Percentiles rank a stretch among this genome's conserved stretches.
phyloP scores from a whole-genome alignment of 192 early-diverging fungal genomes.

The Coemansia sp. region DNA sequence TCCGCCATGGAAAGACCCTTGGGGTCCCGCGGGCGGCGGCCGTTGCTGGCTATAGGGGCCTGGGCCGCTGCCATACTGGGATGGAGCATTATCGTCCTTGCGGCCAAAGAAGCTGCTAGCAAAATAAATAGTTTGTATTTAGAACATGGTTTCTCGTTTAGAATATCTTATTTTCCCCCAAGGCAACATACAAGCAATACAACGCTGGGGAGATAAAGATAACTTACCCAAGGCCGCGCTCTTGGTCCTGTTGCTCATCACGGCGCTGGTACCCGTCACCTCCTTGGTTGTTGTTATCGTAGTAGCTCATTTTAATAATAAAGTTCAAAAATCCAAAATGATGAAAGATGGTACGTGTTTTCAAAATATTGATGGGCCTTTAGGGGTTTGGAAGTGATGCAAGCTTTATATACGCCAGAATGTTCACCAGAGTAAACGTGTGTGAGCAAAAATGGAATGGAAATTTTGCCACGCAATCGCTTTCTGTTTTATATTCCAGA shows the following conservation, averaged over 20 bases:
- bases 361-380: no score
- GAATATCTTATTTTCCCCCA: background rate
- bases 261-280: background rate
- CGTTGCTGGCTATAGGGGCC: conserved; percentile 17
- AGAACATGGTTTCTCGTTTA: no score
- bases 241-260: conserved; percentile 9
- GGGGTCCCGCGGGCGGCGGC: conserved; percentile 16
- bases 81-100: conserved; percentile 7
- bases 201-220: background rate
- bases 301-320: conserved; percentile 17
- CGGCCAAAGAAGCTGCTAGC: conserved; percentile 32
- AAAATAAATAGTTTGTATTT: background rate
- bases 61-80: conserved; percentile 27
- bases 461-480: no score
- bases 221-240: conserved; percentile 37
- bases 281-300: conserved; percentile 25
- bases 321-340: background rate
- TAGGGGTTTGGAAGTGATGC: no score
- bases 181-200: no score
- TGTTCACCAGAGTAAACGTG: no score
- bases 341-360: background rate
- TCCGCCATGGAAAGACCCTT: conserved; percentile 14
- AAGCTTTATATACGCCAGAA: no score
- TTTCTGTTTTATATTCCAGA: no score
- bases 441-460: no score